phyloP scores from a whole-genome alignment of 768 basidiomycete species.

The Calvatia gigantea region DNA sequence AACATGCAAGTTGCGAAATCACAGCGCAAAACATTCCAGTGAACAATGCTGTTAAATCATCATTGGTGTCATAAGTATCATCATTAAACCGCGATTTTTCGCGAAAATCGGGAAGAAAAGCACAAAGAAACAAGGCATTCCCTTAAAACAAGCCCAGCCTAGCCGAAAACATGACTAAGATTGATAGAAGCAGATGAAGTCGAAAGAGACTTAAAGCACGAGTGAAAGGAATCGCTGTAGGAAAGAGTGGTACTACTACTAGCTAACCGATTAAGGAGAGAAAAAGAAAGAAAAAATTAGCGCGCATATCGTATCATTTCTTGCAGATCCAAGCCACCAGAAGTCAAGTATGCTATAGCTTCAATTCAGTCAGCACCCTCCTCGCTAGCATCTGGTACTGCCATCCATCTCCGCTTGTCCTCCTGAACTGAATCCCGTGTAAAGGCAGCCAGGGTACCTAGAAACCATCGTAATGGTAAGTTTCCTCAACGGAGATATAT shows the following conservation, averaged over 20 bases:
- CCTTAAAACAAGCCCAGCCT: not conserved
- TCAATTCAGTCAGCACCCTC: constrained; percentile 83
- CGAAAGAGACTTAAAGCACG: not conserved
- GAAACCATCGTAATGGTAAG: constrained; percentile 8
- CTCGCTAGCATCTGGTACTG: constrained; percentile 96
- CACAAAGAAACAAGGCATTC: not conserved
- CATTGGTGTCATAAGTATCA: not conserved
- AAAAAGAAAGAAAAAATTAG: not conserved
- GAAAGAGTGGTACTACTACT: not conserved
- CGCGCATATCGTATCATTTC: not conserved
- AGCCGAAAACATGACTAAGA: not conserved
- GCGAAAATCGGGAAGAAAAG: not conserved
- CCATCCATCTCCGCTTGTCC: constrained; percentile 90
- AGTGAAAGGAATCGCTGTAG: not conserved
- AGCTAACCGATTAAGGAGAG: not conserved
- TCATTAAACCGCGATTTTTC: not conserved
- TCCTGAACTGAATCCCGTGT: constrained; percentile 93
- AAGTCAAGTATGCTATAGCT: constrained; percentile 43
- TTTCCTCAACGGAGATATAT: not conserved
- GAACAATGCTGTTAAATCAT: not conserved
- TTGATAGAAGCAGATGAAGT: not conserved
- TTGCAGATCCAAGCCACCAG: not conserved
- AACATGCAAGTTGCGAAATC: too few species aligned
- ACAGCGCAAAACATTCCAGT: not conserved
- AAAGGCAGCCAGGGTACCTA: constrained; percentile 92